These are phyloP conservation scores for Trametes pubescens DNA, from an alignment of 1,284 basidiomycete genomes.

Conservation along the genomic window DNA sequence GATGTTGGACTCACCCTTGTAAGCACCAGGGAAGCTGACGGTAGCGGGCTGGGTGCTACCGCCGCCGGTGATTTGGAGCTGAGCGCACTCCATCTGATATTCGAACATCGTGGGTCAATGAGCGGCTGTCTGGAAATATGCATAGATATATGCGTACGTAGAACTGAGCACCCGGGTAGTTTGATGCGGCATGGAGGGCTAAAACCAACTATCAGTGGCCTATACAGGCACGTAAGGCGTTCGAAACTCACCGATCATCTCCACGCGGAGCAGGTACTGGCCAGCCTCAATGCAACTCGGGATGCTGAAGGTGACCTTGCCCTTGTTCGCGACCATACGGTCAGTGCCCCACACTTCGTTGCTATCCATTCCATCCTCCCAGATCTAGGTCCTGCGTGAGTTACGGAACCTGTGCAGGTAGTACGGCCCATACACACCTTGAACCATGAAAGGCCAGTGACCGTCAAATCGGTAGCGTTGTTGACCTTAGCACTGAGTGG, in stretches of 20 bases:
- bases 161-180: conserved; percentile 61
- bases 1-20: conserved; percentile 41
- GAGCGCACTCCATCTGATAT: conserved; percentile 59
- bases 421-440: conserved; percentile 47
- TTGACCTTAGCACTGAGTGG: conserved; percentile 53
- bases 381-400: conserved; percentile 38
- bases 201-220: background rate
- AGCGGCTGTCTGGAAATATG: no score
- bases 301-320: conserved; percentile 60
- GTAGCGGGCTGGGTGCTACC: conserved; percentile 54
- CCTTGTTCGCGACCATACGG: conserved; percentile 58
- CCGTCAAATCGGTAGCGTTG: conserved; percentile 51
- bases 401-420: no score
- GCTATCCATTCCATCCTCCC: conserved; percentile 52
- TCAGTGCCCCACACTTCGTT: conserved; percentile 56
- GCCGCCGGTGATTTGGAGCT: conserved; percentile 58
- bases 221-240: background rate
- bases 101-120: background rate
- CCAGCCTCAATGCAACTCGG: conserved; percentile 58
- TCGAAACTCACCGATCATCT: conserved; percentile 54
- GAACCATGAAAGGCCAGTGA: conserved; percentile 64
- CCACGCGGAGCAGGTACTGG: conserved; percentile 59
- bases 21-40: conserved; percentile 60
- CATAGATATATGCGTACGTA: conserved; percentile 37
- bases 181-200: conserved; percentile 52